Percentiles rank a stretch among this genome's conserved stretches.
Conservation (phyloP, 1,284 basidiomycete genomes). For the Marasmius fiardii region DNA sequence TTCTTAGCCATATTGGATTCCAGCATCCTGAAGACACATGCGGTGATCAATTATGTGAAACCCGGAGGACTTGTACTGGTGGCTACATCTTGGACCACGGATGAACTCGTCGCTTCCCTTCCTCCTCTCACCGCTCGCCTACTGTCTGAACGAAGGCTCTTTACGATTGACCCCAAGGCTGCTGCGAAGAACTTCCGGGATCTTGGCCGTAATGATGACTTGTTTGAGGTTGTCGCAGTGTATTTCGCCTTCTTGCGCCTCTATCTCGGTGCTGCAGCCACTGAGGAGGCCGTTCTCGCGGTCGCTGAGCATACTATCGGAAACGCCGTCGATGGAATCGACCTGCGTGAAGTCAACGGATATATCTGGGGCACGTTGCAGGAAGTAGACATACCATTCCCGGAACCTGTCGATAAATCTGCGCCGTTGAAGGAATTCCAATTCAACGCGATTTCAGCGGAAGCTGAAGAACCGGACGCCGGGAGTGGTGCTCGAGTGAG, state of each 20-base stretch:
- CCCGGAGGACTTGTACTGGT: conserved; percentile 57
- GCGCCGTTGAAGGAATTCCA: conserved; percentile 54
- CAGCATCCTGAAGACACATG: conserved; percentile 63
- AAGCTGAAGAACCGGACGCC: conserved; percentile 50
- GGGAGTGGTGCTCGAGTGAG: conserved; percentile 58
- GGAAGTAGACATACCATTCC: conserved; percentile 39
- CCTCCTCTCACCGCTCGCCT: conserved; percentile 37
- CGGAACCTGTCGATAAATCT: conserved; percentile 20
- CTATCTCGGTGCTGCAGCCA: conserved; percentile 64
- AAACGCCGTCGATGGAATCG: conserved; percentile 37
- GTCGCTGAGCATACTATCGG: conserved; percentile 43
- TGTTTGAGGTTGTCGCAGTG: conserved; percentile 49
- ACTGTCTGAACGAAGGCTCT: conserved; percentile 49
- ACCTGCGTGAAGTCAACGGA: conserved; percentile 44
- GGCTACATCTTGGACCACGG: conserved; percentile 56
- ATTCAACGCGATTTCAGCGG: conserved; percentile 68
- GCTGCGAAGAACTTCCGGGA: conserved; percentile 35
- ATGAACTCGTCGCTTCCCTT: conserved; percentile 58
- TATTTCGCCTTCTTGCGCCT: conserved; percentile 69
- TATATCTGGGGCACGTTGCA: conserved; percentile 58
- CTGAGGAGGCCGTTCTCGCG: conserved; percentile 46
- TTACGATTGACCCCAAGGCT: conserved; percentile 50
- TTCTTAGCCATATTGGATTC: conserved; percentile 73
- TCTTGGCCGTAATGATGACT: conserved; percentile 31
- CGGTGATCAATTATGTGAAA: conserved; percentile 56